Conservation (phyloP, 108 stramenopile species). For the Stephanodiscus minutulus region DNA sequence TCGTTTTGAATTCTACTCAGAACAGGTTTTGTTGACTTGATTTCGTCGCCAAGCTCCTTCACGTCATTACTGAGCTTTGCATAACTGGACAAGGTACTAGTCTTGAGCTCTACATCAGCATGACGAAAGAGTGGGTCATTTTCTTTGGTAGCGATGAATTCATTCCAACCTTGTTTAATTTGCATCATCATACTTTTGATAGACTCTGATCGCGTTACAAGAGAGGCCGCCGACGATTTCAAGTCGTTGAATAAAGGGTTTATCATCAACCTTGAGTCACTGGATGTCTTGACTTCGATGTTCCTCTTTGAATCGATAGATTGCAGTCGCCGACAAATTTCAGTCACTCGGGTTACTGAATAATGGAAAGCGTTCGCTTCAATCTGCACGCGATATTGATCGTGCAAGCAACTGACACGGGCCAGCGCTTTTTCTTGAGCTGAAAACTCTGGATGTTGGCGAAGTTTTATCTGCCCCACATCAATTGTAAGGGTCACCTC, state of each 20-base stretch:
- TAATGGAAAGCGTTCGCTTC: constrained; percentile 19
- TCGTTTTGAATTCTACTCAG: constrained; percentile 1
- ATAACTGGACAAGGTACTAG: background rate
- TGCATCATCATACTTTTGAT: constrained; percentile 8
- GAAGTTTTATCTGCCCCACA: constrained; percentile 28
- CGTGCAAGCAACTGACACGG: constrained; percentile 26
- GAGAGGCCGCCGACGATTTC: constrained; percentile 9
- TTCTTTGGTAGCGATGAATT: constrained; percentile 24
- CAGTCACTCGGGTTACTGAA: constrained; percentile 10
- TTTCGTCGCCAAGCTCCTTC: constrained; percentile 12
- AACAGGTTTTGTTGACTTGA: constrained; percentile 4
- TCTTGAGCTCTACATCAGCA: constrained; percentile 11
- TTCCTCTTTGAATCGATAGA: background rate
- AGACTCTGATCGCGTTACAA: constrained; percentile 15
- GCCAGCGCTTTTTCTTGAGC: constrained; percentile 20
- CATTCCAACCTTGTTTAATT: constrained; percentile 24
- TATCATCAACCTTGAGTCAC: background rate
- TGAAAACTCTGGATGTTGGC: constrained; percentile 25
- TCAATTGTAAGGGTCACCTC: constrained; percentile 20
- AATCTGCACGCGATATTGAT: constrained; percentile 14
- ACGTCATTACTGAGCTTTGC: constrained; percentile 9
- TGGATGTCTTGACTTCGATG: background rate
- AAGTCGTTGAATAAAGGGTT: constrained; percentile 9
- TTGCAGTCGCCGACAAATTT: constrained; percentile 2
- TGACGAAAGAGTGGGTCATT: background rate